phyloP scores from a whole-genome alignment of 1,139 yeast genomes.

The Taiozyma sp. region DNA sequence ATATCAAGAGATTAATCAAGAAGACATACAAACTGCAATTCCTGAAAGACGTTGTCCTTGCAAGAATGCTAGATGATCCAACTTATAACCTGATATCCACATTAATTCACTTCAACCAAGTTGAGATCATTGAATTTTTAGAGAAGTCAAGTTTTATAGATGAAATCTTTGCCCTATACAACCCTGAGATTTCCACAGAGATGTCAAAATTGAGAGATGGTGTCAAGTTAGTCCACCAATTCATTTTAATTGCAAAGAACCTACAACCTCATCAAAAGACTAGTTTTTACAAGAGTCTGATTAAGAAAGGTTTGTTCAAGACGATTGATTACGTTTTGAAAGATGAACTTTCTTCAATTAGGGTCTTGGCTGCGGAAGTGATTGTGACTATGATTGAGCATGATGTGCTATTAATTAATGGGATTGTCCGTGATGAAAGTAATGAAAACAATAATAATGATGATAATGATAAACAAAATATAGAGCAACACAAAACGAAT shows the following conservation, averaged over 20 bases:
- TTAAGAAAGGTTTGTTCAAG: slow-evolving; percentile 65
- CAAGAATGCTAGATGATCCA: slow-evolving; percentile 77
- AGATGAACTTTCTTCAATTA: slow-evolving; percentile 46
- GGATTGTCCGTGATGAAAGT: slow-evolving; percentile 2
- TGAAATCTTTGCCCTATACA: slow-evolving; percentile 54
- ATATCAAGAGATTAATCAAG: slow-evolving; percentile 53
- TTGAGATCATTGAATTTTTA: slow-evolving; percentile 63
- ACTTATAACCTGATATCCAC: slow-evolving; percentile 61
- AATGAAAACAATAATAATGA: slow-evolving; percentile 4
- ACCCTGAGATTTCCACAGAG: slow-evolving; percentile 6
- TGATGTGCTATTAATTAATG: slow-evolving; percentile 64
- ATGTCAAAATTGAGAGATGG: slow-evolving; percentile 55
- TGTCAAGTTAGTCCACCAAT: slow-evolving; percentile 75
- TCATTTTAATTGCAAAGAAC: slow-evolving; percentile 68
- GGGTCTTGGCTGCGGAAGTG: slow-evolving; percentile 78
- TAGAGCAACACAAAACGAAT: background rate
- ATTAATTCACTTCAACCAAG: slow-evolving; percentile 65
- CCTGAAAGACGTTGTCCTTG: slow-evolving; percentile 80
- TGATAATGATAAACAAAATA: slow-evolving; percentile 1
- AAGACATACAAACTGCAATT: slow-evolving; percentile 76
- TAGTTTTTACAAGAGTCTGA: slow-evolving; percentile 59
- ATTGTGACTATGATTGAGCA: slow-evolving; percentile 81
- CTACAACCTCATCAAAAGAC: slow-evolving; percentile 61
- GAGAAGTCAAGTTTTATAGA: slow-evolving; percentile 47
- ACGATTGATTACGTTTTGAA: slow-evolving; percentile 70